Evolutionary conservation across 2,329 filamentous ascomycete species (phyloP).

Genomic region (Fonsecaea nubica): DNA sequence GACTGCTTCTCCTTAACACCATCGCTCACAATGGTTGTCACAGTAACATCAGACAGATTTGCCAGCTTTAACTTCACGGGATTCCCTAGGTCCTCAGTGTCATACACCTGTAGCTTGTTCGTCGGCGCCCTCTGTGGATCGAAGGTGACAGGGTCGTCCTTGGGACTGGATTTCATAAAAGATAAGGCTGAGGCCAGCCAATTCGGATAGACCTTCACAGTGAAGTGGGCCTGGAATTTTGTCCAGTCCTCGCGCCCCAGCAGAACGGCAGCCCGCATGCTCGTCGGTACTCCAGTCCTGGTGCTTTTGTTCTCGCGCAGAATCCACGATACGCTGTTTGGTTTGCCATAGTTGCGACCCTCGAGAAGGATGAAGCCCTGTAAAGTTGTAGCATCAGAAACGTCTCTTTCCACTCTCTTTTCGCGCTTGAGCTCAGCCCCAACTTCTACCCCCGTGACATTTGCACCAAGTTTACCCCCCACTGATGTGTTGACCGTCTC

Average conservation of each 20-base stretch:
- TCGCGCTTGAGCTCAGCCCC: neutral
- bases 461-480: neutral
- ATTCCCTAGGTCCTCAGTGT: neutral
- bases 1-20: neutral
- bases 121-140: neutral
- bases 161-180: neutral
- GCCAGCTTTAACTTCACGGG: neutral
- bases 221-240: neutral
- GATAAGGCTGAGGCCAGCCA: neutral
- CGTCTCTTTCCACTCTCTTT: neutral
- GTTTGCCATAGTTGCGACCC: neutral
- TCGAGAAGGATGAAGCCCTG: neutral
- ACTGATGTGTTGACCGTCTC: neutral
- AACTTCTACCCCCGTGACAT: neutral
- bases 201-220: neutral
- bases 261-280: neutral
- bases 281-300: neutral
- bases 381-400: neutral
- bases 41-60: neutral
- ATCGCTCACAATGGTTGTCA: neutral
- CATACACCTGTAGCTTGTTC: neutral
- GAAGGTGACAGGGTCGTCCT: neutral
- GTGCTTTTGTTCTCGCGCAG: neutral
- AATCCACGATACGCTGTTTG: neutral
- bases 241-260: neutral